A percentile compares a stretch with the other conserved stretches of the same genome.
Conservation (phyloP, 306 rosid species). For the Morella rubra region DNA sequence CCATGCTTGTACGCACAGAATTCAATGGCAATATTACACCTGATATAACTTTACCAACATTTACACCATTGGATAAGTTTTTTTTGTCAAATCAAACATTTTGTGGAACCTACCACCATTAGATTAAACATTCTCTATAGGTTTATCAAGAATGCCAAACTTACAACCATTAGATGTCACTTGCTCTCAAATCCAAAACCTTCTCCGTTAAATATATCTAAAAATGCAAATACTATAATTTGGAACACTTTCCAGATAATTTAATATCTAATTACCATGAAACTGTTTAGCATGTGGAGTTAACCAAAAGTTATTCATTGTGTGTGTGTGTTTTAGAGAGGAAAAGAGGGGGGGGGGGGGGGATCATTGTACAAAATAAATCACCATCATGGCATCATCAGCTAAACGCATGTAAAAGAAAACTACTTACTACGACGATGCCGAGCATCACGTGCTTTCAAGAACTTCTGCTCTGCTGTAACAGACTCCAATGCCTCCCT, state of each 20-base stretch:
- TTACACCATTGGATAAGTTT: too few species aligned
- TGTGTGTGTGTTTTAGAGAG: too few species aligned
- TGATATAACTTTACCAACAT: background rate
- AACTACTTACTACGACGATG: slow-evolving; percentile 92
- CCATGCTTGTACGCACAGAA: too few species aligned
- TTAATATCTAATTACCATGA: background rate
- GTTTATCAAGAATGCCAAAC: background rate
- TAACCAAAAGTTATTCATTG: too few species aligned
- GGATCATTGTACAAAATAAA: background rate
- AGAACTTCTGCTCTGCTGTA: slow-evolving; percentile 88
- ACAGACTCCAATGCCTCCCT: slow-evolving; percentile 95
- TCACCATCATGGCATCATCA: slow-evolving; percentile 1
- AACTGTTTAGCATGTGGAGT: background rate
- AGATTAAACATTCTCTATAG: background rate
- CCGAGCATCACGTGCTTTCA: slow-evolving; percentile 90
- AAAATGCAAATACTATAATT: background rate
- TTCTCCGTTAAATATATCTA: too few species aligned
- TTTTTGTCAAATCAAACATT: too few species aligned
- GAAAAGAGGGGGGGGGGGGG: too few species aligned
- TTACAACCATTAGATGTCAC: background rate
- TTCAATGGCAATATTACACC: too few species aligned
- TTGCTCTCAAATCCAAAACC: background rate
- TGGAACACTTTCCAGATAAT: background rate
- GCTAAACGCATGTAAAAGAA: slow-evolving; percentile 8
- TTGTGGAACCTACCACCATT: background rate